These are phyloP conservation scores for Thelonectria olida DNA, from an alignment of 2,329 filamentous ascomycete genomes.

Conservation along the genomic window DNA sequence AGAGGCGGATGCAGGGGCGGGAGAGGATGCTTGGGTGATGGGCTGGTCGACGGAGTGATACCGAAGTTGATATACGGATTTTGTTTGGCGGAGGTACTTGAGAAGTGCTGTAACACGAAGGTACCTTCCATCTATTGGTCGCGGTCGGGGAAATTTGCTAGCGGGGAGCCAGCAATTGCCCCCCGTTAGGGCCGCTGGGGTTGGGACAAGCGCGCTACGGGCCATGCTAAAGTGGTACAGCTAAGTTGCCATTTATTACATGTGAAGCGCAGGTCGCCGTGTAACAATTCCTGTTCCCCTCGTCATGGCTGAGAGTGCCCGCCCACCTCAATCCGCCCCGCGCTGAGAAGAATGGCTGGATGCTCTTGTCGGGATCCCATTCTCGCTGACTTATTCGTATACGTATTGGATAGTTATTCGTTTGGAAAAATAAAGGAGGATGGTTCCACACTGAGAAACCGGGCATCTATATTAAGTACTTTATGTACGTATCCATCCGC, in stretches of 20 bases:
- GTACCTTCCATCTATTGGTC: neutral
- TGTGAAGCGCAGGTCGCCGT: neutral
- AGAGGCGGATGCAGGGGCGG: slow-evolving; percentile 33
- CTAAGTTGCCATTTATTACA: neutral
- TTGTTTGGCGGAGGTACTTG: neutral
- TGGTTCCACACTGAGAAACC: too few relatives aligned
- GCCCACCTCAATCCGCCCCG: too few relatives aligned
- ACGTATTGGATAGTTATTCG: too few relatives aligned
- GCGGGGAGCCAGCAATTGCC: slow-evolving; percentile 5
- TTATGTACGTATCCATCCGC: neutral
- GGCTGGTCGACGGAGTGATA: neutral
- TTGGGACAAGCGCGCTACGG: slow-evolving; percentile 4
- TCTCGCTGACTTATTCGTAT: too few relatives aligned
- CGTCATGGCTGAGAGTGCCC: too few relatives aligned
- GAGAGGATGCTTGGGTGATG: neutral
- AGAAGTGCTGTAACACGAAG: slow-evolving; percentile 1
- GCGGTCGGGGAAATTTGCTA: slow-evolving; percentile 9
- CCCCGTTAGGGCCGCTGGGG: neutral
- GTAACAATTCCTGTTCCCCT: neutral
- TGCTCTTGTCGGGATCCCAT: too few relatives aligned
- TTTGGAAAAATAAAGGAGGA: too few relatives aligned
- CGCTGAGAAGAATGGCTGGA: too few relatives aligned
- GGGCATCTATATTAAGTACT: neutral
- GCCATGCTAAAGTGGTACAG: slow-evolving; percentile 8
- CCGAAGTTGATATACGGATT: neutral